phyloP scores from a whole-genome alignment of 495 filamentous ascomycete species.

The Penicillium paxilli region DNA sequence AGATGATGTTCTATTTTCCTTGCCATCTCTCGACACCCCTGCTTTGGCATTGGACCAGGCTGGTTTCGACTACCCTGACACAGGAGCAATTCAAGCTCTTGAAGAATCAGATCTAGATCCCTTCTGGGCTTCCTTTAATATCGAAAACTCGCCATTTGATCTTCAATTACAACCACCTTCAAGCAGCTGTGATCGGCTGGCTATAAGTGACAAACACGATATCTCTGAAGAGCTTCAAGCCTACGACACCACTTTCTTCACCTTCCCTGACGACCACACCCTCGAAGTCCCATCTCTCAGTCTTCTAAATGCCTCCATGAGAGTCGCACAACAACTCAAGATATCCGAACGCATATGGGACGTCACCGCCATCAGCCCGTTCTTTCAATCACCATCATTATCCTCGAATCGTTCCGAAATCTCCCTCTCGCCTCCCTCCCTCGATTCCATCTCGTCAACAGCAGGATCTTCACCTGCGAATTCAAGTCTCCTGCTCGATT shows the following conservation, averaged over 20 bases:
- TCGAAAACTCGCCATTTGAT: no score
- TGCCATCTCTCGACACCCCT: no score
- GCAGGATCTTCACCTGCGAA: slow-evolving; percentile 32
- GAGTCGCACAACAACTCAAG: slow-evolving; percentile 25
- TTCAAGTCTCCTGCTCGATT: slow-evolving; percentile 14
- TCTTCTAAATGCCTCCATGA: slow-evolving; percentile 25
- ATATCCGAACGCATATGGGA: slow-evolving; percentile 25
- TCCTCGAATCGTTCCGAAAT: slow-evolving; percentile 23
- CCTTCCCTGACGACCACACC: slow-evolving; percentile 29
- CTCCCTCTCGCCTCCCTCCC: slow-evolving; percentile 29
- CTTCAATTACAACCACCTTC: no score
- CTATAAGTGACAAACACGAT: no score
- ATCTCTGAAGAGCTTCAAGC: slow-evolving; percentile 22
- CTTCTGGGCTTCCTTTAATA: no score
- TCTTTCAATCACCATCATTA: slow-evolving; percentile 7
- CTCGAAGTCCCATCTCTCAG: slow-evolving; percentile 25
- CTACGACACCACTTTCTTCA: slow-evolving; percentile 23
- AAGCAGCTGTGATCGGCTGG: no score
- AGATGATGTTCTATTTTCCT: no score
- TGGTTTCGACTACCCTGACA: no score
- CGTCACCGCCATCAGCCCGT: slow-evolving; percentile 24
- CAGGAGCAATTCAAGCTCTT: no score
- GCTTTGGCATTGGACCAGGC: no score
- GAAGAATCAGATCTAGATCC: no score
- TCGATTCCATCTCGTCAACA: slow-evolving; percentile 19